These are phyloP conservation scores for Syzygium oleosum DNA, from an alignment of 345 rosid species.

Conservation along the genomic window DNA sequence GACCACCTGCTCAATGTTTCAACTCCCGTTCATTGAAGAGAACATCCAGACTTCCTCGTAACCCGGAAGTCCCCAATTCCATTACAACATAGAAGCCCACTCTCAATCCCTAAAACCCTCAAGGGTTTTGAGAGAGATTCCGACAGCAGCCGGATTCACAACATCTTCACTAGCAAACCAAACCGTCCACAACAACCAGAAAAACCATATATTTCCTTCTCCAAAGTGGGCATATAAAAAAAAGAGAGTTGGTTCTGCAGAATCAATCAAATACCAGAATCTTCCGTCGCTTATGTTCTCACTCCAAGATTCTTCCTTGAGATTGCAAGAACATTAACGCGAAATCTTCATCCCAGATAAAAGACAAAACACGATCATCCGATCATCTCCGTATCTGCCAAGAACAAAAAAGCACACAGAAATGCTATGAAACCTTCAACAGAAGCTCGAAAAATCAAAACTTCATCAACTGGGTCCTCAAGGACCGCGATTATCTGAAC, in stretches of 20 bases:
- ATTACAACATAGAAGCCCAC: neutral
- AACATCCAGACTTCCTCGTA: neutral
- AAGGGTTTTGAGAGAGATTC: neutral
- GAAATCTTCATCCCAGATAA: neutral
- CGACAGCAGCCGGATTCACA: neutral
- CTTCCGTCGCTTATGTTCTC: neutral
- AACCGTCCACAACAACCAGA: neutral
- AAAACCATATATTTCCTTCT: neutral
- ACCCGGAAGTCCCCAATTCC: neutral
- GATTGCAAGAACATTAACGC: neutral
- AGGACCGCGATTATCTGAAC: conserved; percentile 2
- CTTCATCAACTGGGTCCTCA: conserved; percentile 9
- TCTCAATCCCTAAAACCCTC: neutral
- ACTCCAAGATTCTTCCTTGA: neutral
- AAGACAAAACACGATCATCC: neutral
- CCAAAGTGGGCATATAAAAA: neutral
- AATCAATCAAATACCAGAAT: neutral
- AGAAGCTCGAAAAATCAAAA: neutral
- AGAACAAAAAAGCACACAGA: neutral
- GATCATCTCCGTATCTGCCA: neutral
- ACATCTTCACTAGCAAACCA: neutral
- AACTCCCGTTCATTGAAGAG: neutral
- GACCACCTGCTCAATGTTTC: neutral
- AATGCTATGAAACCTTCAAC: neutral
- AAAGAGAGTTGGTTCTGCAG: neutral